Base-by-base conservation (phyloP, 164 flowering plant species). In the Liriodendron chinense region DNA sequence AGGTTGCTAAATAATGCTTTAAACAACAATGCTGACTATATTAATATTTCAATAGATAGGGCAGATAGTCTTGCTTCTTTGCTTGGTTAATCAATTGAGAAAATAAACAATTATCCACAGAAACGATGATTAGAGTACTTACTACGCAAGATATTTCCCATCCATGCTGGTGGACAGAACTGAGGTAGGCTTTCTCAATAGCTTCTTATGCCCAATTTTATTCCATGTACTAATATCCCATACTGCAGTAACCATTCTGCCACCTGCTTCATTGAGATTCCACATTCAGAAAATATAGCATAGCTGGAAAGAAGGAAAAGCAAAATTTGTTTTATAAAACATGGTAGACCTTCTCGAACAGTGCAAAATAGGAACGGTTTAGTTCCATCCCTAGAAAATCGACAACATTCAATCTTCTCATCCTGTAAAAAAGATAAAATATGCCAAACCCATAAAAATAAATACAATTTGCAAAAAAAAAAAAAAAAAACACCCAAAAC, bases 91-190 rank as follows among this genome's bases (percentile, higher is more conserved):
- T 34, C 43, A 34, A 34, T 34, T 34, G 43, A 34, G 7, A 53
- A 53, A 12, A 53, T 53, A 53, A 12, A 53, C 13, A 12, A 53
- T 16, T 53, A 53, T 53, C 59, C 8, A 53, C 18, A 16, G 18
- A 53, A 65, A 22, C 13, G 16, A 9, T 1, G n/a, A 66, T 49
- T 24, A 1, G 68, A 75, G 63, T 71, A 49, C 99, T 89, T 85
- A 96, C 99, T 88, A 75, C 43, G 98, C 97, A 84, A 96, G 93
- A 87, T 96, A 94, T 82, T 96, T 96, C 73, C 98, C 98, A 83
- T 96, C 99, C 79, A 80, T 53, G 83, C 98, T 96, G 73, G 86
- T 77, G 34, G 98, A 87, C 89, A 96, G 83, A 64, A 85, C 77
- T 9, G 93, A 86, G 80, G 92, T 92, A 70, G 94, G 89, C 84